Evolutionary conservation across 306 rosid species (phyloP), one percentile per base, ranked within the genome.

Genomic region (Rosa chinensis): DNA sequence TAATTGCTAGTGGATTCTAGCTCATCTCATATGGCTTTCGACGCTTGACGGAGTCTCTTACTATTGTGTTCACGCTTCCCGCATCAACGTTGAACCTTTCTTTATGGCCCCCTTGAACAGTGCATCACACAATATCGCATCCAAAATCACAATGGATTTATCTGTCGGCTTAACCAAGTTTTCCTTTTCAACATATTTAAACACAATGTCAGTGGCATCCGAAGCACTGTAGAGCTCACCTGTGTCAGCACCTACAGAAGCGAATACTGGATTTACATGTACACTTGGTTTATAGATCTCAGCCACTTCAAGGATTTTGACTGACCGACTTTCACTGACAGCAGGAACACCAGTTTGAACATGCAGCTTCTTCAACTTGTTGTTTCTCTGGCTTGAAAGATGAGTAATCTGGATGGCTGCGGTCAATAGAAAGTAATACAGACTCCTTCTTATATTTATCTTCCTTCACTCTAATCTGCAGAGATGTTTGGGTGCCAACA

Each of bases 301-400:
- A 32, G 84, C 87, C 76, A 95, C 94, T 78, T 92, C 99, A 78
- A 92, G 98, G 66, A 80, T 85, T 85, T 85, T 90, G 39, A 81
- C 71, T 0, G 92, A 85, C 70, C 72, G 83, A 77, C 76, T 82
- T 83, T 90, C 98, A 79, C 48, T 79, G 62, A 82, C 79, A 79
- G 88, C 52, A 23, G 79, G 88, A 75, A 70, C 85, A 74, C 82
- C 73, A 14, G 88, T 89, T 78, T 87, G 89, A 77, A 88, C 94
- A n/a, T n/a, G n/a, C n/a, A 74, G 74, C 81, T 84, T 91, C 90
- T 87, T 88, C 94, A 43, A 80, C 86, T 21, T 84, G 86, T 68
- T 82, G 88, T 82, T 92, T 95, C 82, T 95, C 98, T 67, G 98
- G 99, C 90, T 83, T 95, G 55, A 91, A 95, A 74, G 97, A 92